phyloP scores from a whole-genome alignment of 495 filamentous ascomycete genomes.

The Penicillium canariense region DNA sequence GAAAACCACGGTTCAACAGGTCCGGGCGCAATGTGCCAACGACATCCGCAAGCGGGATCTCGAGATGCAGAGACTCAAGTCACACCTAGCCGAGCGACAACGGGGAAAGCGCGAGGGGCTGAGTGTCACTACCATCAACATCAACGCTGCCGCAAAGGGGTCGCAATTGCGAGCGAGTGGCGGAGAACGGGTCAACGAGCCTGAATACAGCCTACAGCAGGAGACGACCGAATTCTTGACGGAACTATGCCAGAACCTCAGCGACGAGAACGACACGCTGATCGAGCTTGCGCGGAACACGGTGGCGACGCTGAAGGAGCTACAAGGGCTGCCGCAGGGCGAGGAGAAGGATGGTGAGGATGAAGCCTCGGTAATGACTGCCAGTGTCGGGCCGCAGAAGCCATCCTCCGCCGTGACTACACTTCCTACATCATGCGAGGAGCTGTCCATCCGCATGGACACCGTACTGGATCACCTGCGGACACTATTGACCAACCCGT shows the following conservation, averaged over 20 bases:
- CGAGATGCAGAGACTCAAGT: conserved; percentile 84
- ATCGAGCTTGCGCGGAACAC: conserved; percentile 70
- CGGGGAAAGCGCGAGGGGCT: conserved; percentile 50
- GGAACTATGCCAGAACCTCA: conserved; percentile 78
- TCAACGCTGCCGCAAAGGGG: conserved; percentile 41
- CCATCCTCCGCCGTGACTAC: conserved; percentile 34
- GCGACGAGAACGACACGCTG: conserved; percentile 89
- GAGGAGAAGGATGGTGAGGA: conserved; percentile 35
- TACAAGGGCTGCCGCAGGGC: conserved; percentile 68
- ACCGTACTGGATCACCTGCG: conserved; percentile 73
- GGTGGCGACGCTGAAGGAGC: conserved; percentile 66
- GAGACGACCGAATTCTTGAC: conserved; percentile 94
- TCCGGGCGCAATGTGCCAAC: conserved; percentile 82
- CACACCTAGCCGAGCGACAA: conserved; percentile 63
- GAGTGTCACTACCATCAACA: conserved; percentile 50
- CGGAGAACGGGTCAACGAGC: conserved; percentile 51
- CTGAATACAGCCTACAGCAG: conserved; percentile 69
- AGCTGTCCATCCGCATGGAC: conserved; percentile 69
- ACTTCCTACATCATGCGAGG: conserved; percentile 63
- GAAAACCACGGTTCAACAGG: conserved; percentile 75
- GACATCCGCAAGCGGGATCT: conserved; percentile 89
- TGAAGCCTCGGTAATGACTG: conserved; percentile 32
- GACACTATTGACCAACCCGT: conserved; percentile 85
- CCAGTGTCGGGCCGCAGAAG: conserved; percentile 36
- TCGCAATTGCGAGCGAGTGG: conserved; percentile 27